Evolutionary conservation across 2,329 filamentous ascomycete species (phyloP).

Genomic region (Penicillium sclerotigenum): DNA sequence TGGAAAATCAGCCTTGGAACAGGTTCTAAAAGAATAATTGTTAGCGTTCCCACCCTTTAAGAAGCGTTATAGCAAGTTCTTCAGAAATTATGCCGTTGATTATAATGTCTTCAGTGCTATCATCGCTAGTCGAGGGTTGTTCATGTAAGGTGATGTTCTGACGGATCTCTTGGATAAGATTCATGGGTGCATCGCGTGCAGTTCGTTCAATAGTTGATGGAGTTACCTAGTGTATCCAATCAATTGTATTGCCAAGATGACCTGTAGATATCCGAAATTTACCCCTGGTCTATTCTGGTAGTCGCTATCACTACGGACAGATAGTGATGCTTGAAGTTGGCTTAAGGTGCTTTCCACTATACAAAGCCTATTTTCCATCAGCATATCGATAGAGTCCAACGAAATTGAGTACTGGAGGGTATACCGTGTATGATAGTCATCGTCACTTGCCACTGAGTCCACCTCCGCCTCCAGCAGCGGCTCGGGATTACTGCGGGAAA

Average conservation of each 20-base stretch:
- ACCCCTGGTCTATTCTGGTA: background rate
- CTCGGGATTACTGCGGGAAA: background rate
- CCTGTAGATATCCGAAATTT: background rate
- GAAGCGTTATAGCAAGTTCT: background rate
- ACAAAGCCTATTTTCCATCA: background rate
- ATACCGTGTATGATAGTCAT: background rate
- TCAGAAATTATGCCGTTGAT: background rate
- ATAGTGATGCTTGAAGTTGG: background rate
- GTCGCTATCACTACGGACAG: background rate
- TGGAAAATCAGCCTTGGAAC: background rate
- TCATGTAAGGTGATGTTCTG: constrained; percentile 9
- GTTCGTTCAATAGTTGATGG: constrained; percentile 9
- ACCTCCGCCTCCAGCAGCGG: background rate
- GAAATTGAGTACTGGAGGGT: fast-evolving
- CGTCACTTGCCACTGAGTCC: background rate
- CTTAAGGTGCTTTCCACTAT: background rate
- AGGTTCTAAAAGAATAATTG: background rate
- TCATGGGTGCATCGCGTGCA: constrained; percentile 18
- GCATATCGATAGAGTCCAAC: background rate
- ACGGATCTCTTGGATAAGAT: constrained; percentile 16
- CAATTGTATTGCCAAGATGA: background rate
- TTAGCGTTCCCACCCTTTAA: background rate
- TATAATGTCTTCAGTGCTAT: background rate
- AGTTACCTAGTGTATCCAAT: background rate
- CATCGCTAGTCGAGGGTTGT: background rate